Evolutionary conservation across 495 filamentous ascomycete genomes (phyloP), one percentile per base, ranked within the genome.

Genomic region (Penicillium ucsense): DNA sequence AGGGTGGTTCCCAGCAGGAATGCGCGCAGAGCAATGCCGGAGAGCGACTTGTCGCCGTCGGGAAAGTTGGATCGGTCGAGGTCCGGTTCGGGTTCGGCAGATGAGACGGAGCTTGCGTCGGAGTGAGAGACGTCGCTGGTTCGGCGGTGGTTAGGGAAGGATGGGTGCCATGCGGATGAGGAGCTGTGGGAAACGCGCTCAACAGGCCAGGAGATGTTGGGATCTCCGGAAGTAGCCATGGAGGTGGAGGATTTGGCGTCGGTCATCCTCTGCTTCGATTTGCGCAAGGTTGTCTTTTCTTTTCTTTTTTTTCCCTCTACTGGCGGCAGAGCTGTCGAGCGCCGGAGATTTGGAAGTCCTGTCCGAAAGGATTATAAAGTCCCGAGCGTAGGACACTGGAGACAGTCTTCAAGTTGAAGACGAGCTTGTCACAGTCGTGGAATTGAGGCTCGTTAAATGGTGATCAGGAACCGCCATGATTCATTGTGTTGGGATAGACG

Each of bases 21-120:
- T n/a, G 80, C 76, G 39, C 88, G 88, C 9, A 84, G 57, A 11
- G 89, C 84, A 57, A 96, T 94, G 38, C 84, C 86, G 6, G 84
- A 70, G 37, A 92, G 83, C 9, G 88, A 85, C 53, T 83, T 86
- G 20, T 70, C 60, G 46, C 83, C 78, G 45, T 68, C 60, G 4
- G 82, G 83, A 48, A 72, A 73, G 61, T 56, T 67, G 39, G 57
- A 51, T n/a, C 47, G 9, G 54, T 67, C 61, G 49, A 63, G 30
- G 10, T 50, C 31, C n/a, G 36, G 31, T 3, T 29, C n/a, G 30
- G 38, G 31, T 34, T 38, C 49, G 48, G 34, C 5, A 51, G 52
- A 12, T 44, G 41, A 50, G 29, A n/a, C 38, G 3, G 29, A 39
- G 38, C 31, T 46, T 5, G 37, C 32, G 36, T 27, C 35, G 46